phyloP scores from a whole-genome alignment of 1,284 basidiomycete species.

The Gomphus bonarii region DNA sequence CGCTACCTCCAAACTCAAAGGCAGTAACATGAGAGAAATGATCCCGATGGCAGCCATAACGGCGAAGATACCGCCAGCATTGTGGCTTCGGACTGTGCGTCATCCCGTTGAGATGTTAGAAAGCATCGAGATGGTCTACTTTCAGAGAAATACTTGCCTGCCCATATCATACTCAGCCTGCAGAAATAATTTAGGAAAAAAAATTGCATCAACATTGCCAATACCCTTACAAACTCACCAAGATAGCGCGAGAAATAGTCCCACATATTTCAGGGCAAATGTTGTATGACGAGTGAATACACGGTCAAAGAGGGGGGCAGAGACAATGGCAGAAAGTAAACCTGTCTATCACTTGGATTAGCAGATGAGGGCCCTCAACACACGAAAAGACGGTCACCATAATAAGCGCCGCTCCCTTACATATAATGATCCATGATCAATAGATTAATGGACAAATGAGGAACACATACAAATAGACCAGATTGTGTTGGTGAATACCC shows the following conservation, averaged over 20 bases:
- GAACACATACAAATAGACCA: constrained; percentile 1
- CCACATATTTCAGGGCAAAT: constrained; percentile 43
- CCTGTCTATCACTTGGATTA: constrained; percentile 29
- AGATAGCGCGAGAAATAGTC: constrained; percentile 45
- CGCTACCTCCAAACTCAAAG: constrained; percentile 62
- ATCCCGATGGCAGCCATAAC: constrained; percentile 60
- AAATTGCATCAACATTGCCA: neutral
- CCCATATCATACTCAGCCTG: constrained; percentile 60
- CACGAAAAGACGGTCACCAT: constrained; percentile 3
- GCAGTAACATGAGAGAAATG: constrained; percentile 55
- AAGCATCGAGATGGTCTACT: neutral
- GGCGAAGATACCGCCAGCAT: constrained; percentile 48
- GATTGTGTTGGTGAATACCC: constrained; percentile 44
- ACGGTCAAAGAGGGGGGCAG: constrained; percentile 67
- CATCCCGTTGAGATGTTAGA: neutral
- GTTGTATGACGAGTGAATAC: constrained; percentile 64
- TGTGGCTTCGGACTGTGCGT: constrained; percentile 48
- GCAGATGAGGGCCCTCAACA: neutral
- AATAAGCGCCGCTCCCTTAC: constrained; percentile 16
- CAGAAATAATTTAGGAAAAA: neutral
- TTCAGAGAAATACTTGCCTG: constrained; percentile 32
- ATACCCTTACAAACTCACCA: constrained; percentile 30
- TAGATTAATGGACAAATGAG: neutral
- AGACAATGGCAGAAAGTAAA: constrained; percentile 51
- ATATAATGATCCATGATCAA: neutral